Evolutionary conservation across 176 grass and related monocot species (phyloP).

Genomic region (Avena sativa): DNA sequence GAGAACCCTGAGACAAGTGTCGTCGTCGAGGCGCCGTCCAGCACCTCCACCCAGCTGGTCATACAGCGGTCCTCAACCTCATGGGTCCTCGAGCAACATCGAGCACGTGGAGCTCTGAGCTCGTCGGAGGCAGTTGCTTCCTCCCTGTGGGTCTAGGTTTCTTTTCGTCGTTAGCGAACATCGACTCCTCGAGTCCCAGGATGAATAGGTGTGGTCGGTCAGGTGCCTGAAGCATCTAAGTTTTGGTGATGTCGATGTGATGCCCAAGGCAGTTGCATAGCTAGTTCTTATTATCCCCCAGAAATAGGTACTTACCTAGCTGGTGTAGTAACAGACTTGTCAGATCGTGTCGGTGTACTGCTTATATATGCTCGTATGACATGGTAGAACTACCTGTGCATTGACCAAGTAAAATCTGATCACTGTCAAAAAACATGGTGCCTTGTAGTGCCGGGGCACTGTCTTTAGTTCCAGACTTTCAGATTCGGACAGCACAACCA

Average conservation of each 20-base stretch:
- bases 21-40: not conserved
- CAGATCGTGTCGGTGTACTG: not conserved
- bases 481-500: not conserved
- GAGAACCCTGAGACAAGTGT: not conserved
- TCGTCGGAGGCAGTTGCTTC: not conserved
- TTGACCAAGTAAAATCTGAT: not conserved
- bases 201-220: not conserved
- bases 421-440: not conserved
- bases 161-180: not conserved
- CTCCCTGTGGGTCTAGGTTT: not conserved
- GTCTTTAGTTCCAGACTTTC: not conserved
- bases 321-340: not conserved
- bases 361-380: not conserved
- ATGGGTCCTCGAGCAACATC: not conserved
- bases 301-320: not conserved
- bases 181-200: not conserved
- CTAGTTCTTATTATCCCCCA: not conserved
- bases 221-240: slow-evolving; percentile 25
- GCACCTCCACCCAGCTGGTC: slow-evolving; percentile 25
- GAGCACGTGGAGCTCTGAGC: slow-evolving; percentile 33
- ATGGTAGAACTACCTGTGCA: not conserved
- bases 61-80: slow-evolving; percentile 1
- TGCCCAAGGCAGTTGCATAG: not conserved
- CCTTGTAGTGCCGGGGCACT: not conserved
- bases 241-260: slow-evolving; percentile 41